Evolutionary conservation across 1,139 yeast species (phyloP).

Genomic region (Saccharomyces pastorianus): DNA sequence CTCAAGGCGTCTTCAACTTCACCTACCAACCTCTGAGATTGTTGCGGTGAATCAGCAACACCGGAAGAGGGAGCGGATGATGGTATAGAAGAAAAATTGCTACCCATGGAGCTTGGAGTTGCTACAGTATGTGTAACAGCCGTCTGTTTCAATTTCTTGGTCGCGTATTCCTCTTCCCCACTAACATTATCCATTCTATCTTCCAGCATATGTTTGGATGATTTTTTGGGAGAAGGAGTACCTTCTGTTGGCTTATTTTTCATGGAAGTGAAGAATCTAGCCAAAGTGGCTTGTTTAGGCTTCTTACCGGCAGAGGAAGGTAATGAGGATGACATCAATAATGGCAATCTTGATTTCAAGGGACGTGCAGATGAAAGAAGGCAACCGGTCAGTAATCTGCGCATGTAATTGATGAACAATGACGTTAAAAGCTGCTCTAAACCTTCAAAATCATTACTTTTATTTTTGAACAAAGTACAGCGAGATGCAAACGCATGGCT

Average conservation of each 20-base stretch:
- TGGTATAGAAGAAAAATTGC: neutral
- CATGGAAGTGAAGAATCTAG: slow-evolving; percentile 22
- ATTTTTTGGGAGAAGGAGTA: neutral
- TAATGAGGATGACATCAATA: slow-evolving; percentile 6
- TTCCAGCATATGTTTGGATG: neutral
- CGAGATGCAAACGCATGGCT: neutral
- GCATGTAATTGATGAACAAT: neutral
- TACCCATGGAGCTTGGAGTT: neutral
- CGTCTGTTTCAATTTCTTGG: neutral
- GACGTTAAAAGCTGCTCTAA: neutral
- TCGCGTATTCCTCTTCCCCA: neutral
- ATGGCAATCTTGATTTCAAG: neutral
- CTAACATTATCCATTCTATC: neutral
- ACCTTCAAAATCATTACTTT: neutral
- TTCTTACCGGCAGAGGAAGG: slow-evolving; percentile 9
- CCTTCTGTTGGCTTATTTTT: slow-evolving; percentile 5
- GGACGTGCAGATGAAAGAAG: neutral
- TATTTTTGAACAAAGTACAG: neutral
- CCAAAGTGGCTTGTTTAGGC: slow-evolving; percentile 24
- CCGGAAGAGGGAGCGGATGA: neutral
- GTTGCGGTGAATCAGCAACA: neutral
- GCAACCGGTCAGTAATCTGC: neutral
- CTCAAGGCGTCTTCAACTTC: neutral
- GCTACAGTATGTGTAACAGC: neutral
- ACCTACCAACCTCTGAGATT: neutral